A percentile compares a stretch with the other conserved stretches of the same genome.
These are phyloP conservation scores for Angomonas ambiguus DNA, from an alignment of 208 protist genomes.

Conservation along the genomic window DNA sequence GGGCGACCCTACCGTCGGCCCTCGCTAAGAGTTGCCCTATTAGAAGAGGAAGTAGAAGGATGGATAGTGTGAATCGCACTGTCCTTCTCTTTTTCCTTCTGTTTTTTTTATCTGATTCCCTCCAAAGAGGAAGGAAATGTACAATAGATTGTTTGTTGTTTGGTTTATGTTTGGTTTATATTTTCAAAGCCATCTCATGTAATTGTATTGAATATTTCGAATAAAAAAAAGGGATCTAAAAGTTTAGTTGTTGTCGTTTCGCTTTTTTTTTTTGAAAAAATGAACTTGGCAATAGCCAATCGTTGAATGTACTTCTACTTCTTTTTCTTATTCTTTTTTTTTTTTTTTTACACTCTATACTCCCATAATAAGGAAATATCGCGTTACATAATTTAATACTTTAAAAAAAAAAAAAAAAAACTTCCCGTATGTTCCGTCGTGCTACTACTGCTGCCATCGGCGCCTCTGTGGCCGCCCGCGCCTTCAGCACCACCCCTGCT, in stretches of 20 bases:
- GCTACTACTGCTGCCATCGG: constrained; percentile 21
- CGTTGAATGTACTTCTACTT: background rate
- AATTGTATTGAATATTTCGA: background rate
- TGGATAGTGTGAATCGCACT: no score
- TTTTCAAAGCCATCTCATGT: no score
- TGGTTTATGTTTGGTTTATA: no score
- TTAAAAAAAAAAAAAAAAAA: background rate
- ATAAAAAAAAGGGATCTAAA: background rate
- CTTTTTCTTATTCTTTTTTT: background rate
- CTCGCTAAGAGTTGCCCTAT: no score
- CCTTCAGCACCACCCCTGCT: constrained; percentile 47
- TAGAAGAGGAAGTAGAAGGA: background rate
- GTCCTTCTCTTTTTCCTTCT: no score
- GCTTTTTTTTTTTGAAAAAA: background rate
- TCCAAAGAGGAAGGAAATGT: no score
- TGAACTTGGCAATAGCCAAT: no score
- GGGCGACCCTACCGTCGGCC: constrained; percentile 19
- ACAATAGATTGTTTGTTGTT: no score
- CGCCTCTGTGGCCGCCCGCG: constrained; percentile 20
- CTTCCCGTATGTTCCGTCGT: constrained; percentile 48
- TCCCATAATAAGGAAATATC: background rate
- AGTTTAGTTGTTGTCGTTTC: background rate
- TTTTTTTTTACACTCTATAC: constrained; percentile 14
- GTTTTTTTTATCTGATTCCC: background rate
- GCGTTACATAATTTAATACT: no score